Evolutionary conservation across 2,329 filamentous ascomycete species (phyloP), one percentile per base, ranked within the genome.

Genomic region (Colletotrichum shisoi): DNA sequence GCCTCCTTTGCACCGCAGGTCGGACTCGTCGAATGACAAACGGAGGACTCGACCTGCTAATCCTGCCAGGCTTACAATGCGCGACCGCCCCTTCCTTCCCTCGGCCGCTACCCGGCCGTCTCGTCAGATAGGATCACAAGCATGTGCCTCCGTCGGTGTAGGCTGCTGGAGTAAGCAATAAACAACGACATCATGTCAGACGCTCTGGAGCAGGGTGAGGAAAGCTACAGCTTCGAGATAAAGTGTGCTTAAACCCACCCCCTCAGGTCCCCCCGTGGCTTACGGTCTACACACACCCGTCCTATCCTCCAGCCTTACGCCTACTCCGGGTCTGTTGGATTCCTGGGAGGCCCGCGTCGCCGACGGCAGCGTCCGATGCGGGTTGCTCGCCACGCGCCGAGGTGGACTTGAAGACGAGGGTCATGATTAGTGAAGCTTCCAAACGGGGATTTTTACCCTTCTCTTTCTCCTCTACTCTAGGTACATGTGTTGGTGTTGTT

Each of bases 11-110:
- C 54, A 56, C 39, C n/a, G 51, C 60, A 58, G 27, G 27, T 59
- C 56, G 49, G 54, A 40, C 19, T 68, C 48, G 62, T 64, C 61
- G 54, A 64, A 60, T 56, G 17, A 49, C 54, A 67, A 56, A 44
- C 31, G 49, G 49, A 51, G 64, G 49, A 57, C 51, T 19, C 21
- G 59, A 19, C 34, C 40, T 67, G 44, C 48, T 34, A 57, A 9
- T 49, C 48, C 42, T 54, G 54, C 48, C 13, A 21, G 45, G 64
- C 61, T 59, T 58, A 67, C 64, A 49, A 13, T 37, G 42, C 59
- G 61, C 37, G 40, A 44, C 59, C 45, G 31, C 31, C 27, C 27
- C 27, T 4, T 31, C 27, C 27, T 31, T 31, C 27, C 27, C 27
- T 31, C 44, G 34, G 34, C 44, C 49, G 45, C 45, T 52, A 52